Evolutionary conservation across 2,329 filamentous ascomycete species (phyloP), one percentile per base, ranked within the genome.

Genomic region (Aspergillus latus): DNA sequence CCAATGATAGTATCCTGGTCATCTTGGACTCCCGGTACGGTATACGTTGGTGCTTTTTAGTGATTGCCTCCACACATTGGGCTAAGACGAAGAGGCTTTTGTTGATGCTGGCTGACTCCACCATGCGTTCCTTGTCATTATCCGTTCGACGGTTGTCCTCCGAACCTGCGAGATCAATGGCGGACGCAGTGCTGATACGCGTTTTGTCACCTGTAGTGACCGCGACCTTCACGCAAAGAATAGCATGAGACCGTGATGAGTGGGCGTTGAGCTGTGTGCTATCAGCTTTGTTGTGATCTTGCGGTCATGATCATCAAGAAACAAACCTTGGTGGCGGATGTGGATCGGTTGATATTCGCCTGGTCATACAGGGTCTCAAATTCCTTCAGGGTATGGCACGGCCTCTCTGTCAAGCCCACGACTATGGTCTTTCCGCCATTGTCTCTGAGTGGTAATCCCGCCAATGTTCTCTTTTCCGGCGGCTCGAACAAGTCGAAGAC

Each of bases 51-150:
- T 86, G 83, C 66, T 87, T 87, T 70, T 84, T 85, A 67, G 88
- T 89, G 69, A 97, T 97, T 54, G 93, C 93, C 70, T 97, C 93
- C 52, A 97, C 93, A 66, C 93, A 97, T 72, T 96, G 92, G 43
- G 91, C 93, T 47, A 97, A 78, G 15, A 97, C 92, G 68, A 97
- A 97, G 5, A 97, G 80, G 61, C 90, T 95, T 78, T 97, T 97
- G 82, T 97, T 97, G 79, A 97, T 97, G 68, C 90, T 93, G 0
- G 93, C 92, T 39, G 92, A 96, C 74, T 97, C 93, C n/a, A 96
- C 84, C 70, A 97, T 80, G 28, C 93, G 84, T 72, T 96, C 92
- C 72, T 92, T 94, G 66, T 88, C 91, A 72, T 97, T 97, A 51
- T 96, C 93, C 0, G 93, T 97, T 49, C 93, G 82, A 48, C 93